Percentiles rank a stretch among this genome's conserved stretches.
phyloP scores from a whole-genome alignment of 2,329 filamentous ascomycete genomes.

The Aspergillus sclerotialis region DNA sequence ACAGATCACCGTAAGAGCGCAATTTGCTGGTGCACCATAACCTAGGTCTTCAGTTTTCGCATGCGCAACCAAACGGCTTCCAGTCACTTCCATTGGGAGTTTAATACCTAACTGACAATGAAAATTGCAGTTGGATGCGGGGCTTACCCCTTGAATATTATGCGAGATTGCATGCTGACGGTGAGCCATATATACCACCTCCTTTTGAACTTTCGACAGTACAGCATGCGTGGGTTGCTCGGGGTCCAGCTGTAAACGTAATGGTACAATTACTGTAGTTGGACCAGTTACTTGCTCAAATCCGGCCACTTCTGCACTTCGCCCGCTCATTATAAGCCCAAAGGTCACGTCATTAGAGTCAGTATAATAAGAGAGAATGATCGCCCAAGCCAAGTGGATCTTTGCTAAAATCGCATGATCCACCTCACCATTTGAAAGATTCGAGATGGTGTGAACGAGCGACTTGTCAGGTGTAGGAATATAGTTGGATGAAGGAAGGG shows the following conservation, averaged over 20 bases:
- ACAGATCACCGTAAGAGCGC: too few relatives aligned
- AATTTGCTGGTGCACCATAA: too few relatives aligned
- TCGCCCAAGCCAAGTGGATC: conserved; percentile 31
- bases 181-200: conserved; percentile 47
- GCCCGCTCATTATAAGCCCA: conserved; percentile 32
- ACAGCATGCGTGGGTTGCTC: conserved; percentile 30
- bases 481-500: neutral
- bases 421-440: neutral
- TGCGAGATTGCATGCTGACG: conserved; percentile 51
- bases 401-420: conserved; percentile 16
- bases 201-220: conserved; percentile 17
- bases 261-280: conserved; percentile 34
- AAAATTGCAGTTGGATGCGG: conserved; percentile 33
- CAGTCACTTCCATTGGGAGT: neutral
- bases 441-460: too few relatives aligned
- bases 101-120: conserved; percentile 32
- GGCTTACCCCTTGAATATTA: conserved; percentile 44
- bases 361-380: conserved; percentile 27
- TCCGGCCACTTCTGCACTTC: conserved; percentile 29
- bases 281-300: conserved; percentile 33
- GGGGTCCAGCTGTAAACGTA: conserved; percentile 32
- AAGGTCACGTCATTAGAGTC: conserved; percentile 32
- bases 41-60: too few relatives aligned
- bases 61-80: neutral
- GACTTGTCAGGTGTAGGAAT: neutral